Evolutionary conservation across 2,329 filamentous ascomycete species (phyloP), one percentile per base, ranked within the genome.

Genomic region (Volutella citrinella): DNA sequence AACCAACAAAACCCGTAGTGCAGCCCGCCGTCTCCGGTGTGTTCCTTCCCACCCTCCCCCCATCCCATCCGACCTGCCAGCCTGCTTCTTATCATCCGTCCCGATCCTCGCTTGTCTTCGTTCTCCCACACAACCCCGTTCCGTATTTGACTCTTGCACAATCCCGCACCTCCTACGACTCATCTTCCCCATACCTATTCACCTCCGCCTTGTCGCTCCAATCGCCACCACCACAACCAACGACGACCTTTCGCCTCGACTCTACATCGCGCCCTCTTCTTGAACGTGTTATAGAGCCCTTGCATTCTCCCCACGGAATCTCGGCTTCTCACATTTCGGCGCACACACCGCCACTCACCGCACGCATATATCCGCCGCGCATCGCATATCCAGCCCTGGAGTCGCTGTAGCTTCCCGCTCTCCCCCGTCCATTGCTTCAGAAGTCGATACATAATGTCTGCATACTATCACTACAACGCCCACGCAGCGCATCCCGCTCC

Each of bases 401-500:
- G 21, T 32, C 31, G 31, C 40, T 35, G 49, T 38, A 36, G 32
- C 26, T 25, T 26, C 10, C 15, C 43, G 48, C 37, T 20, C 20
- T 30, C 34, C 34, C 40, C 20, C 32, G 42, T 39, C 37, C 28
- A 42, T 43, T 46, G 37, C 46, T 42, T 42, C 38, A 20, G 26
- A 33, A 27, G 32, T 40, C 43, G 36, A 35, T n/a, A n/a, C n/a
- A 71, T 63, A 63, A 81, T 82, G 78, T 76, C 79, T 65, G 69
- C 73, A 57, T 82, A 80, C 64, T 81, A 80, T 58, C 72, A 76
- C 56, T 80, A 71, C 66, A 72, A 72, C 59, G 61, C 72, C 45
- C 77, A 80, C 59, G 68, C 76, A 48, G 74, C 74, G 52, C 72
- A 78, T 49, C 68, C 70, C 43, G 73, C 74, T 40, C 69, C 80